Percentiles rank a stretch among this genome's conserved stretches.
These are phyloP conservation scores for Populus alba DNA, from an alignment of 345 rosid genomes.

Conservation along the genomic window DNA sequence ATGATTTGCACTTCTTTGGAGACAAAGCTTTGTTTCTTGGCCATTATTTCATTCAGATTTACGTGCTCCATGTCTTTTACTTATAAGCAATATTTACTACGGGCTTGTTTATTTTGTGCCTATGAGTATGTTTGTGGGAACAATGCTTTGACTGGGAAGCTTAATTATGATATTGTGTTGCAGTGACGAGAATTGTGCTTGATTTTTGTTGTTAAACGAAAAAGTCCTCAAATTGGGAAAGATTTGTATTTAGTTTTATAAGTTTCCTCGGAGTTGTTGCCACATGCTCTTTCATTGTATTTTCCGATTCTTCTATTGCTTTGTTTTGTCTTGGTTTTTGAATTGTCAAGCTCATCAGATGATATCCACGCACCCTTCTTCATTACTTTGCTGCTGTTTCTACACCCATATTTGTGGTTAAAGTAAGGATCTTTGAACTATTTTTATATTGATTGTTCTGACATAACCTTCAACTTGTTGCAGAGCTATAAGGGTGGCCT, in stretches of 20 bases:
- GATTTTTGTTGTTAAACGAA: not conserved
- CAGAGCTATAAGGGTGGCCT: constrained; percentile 68
- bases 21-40: no score
- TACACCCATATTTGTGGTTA: constrained; percentile 1
- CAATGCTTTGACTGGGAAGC: not conserved
- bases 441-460: constrained; percentile 10
- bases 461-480: constrained; percentile 9
- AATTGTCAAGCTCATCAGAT: not conserved
- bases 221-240: not conserved
- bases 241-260: not conserved
- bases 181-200: not conserved
- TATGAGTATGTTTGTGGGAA: not conserved
- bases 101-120: not conserved
- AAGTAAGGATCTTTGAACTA: not conserved
- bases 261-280: not conserved
- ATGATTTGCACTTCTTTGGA: no score
- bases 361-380: not conserved
- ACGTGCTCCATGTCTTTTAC: not conserved
- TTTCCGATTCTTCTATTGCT: not conserved
- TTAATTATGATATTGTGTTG: not conserved
- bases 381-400: constrained; percentile 4
- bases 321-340: not conserved
- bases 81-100: not conserved
- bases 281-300: not conserved
- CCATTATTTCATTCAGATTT: not conserved